Evolutionary conservation across 108 stramenopile genomes (phyloP).

Genomic region (Fistulifera pelliculosa): DNA sequence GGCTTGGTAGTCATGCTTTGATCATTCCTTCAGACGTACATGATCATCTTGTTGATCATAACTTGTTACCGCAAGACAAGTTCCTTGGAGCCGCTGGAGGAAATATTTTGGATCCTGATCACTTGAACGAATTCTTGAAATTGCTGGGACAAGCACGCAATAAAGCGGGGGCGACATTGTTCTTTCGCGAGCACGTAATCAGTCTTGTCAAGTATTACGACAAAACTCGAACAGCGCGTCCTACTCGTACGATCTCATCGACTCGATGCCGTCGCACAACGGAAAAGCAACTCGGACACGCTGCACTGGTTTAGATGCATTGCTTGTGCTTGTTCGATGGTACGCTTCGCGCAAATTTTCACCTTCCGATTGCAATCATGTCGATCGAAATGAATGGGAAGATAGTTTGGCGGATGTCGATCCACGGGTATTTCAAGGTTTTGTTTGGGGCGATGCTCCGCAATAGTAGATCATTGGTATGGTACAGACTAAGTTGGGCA

Average conservation of each 20-base stretch:
- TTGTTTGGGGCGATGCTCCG: constrained; percentile 55
- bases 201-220: constrained; percentile 68
- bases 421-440: constrained; percentile 86
- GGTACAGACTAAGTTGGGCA: too few relatives aligned
- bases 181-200: constrained; percentile 86
- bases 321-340: constrained; percentile 51
- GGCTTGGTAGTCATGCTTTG: constrained; percentile 56
- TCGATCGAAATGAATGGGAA: constrained; percentile 67
- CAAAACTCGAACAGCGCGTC: constrained; percentile 6
- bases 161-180: constrained; percentile 67
- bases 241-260: constrained; percentile 65
- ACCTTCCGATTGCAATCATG: constrained; percentile 58
- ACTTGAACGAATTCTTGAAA: constrained; percentile 44
- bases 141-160: constrained; percentile 11
- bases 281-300: constrained; percentile 58
- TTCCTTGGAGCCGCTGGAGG: constrained; percentile 84
- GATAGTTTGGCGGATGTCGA: constrained; percentile 85
- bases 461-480: too few relatives aligned
- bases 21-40: constrained; percentile 89
- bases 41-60: constrained; percentile 80
- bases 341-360: constrained; percentile 72
- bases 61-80: constrained; percentile 64
- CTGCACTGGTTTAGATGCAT: constrained; percentile 50
- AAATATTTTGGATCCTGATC: constrained; percentile 52
- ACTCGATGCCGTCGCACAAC: constrained; percentile 61